A percentile compares a stretch with the other conserved stretches of the same genome.
Conservation (phyloP, 2,329 filamentous ascomycete genomes). For the Huntiella abstrusa region DNA sequence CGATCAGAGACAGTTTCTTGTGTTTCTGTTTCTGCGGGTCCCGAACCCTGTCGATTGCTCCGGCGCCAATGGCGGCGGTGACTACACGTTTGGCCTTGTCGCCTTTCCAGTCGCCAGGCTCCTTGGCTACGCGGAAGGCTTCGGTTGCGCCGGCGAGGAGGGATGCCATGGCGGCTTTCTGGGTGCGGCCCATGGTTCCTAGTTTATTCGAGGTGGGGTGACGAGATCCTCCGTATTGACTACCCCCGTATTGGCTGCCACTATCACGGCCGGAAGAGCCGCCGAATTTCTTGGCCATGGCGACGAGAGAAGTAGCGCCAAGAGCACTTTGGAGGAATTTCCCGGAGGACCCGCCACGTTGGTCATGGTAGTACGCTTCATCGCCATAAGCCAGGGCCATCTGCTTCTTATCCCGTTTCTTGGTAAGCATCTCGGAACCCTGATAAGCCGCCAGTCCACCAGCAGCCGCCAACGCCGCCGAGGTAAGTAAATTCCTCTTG, state of each 20-base stretch:
- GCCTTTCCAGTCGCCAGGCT: constrained; percentile 75
- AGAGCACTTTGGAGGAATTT: constrained; percentile 46
- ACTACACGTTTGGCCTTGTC: constrained; percentile 82
- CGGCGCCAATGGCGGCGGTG: constrained; percentile 71
- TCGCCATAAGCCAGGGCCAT: constrained; percentile 32
- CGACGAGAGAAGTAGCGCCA: constrained; percentile 41
- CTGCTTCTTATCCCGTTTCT: constrained; percentile 36
- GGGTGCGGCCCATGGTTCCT: constrained; percentile 19
- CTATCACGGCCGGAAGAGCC: constrained; percentile 19
- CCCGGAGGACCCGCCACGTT: constrained; percentile 38
- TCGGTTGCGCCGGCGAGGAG: constrained; percentile 79
- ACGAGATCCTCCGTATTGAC: neutral
- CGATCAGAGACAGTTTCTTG: constrained; percentile 67
- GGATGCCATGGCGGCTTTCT: constrained; percentile 81
- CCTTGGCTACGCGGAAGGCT: constrained; percentile 76
- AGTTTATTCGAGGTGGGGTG: constrained; percentile 26
- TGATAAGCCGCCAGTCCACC: constrained; percentile 46
- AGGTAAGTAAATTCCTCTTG: constrained; percentile 38
- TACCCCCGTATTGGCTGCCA: constrained; percentile 17
- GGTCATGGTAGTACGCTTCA: constrained; percentile 37
- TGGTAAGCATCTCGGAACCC: constrained; percentile 43
- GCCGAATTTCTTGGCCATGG: constrained; percentile 39
- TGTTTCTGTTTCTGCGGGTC: constrained; percentile 55
- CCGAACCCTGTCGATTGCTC: constrained; percentile 63
- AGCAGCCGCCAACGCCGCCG: constrained; percentile 42